A percentile compares a stretch with the other conserved stretches of the same genome.
Evolutionary conservation across 768 basidiomycete genomes (phyloP).

Genomic region (Candolleomyces eurysporus): DNA sequence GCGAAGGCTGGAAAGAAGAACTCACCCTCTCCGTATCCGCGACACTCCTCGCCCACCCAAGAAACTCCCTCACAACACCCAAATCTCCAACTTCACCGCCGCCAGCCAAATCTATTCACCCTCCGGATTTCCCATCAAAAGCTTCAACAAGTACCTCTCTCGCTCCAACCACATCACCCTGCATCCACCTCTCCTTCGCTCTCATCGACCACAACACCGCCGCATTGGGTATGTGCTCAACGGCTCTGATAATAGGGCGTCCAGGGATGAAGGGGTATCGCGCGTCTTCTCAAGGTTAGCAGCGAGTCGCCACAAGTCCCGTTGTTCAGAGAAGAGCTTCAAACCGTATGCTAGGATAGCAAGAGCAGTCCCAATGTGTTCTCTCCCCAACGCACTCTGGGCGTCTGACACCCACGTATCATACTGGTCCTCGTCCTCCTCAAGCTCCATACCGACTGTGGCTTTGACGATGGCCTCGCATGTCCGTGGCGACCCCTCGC

Average conservation of each 20-base stretch:
- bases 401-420: constrained; percentile 93
- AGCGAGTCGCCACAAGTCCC: constrained; percentile 82
- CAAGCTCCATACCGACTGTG: constrained; percentile 88
- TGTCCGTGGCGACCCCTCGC: constrained; percentile 79
- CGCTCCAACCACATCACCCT: constrained; percentile 86
- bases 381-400: constrained; percentile 72
- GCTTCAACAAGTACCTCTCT: constrained; percentile 86
- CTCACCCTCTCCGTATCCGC: constrained; percentile 89
- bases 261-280: constrained; percentile 78
- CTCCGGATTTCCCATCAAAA: constrained; percentile 94
- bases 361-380: constrained; percentile 77
- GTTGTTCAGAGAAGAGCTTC: constrained; percentile 84
- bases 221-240: constrained; percentile 89
- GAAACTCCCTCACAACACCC: constrained; percentile 78
- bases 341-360: constrained; percentile 90
- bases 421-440: constrained; percentile 83
- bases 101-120: constrained; percentile 98
- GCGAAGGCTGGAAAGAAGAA: constrained; percentile 5
- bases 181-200: constrained; percentile 95
- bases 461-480: constrained; percentile 96
- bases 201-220: constrained; percentile 98
- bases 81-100: constrained; percentile 91
- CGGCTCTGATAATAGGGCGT: constrained; percentile 82
- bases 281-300: constrained; percentile 92
- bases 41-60: constrained; percentile 85